These are phyloP conservation scores for Pseudogymnoascus sp. DNA, from an alignment of 2,329 filamentous ascomycete genomes.

Conservation along the genomic window DNA sequence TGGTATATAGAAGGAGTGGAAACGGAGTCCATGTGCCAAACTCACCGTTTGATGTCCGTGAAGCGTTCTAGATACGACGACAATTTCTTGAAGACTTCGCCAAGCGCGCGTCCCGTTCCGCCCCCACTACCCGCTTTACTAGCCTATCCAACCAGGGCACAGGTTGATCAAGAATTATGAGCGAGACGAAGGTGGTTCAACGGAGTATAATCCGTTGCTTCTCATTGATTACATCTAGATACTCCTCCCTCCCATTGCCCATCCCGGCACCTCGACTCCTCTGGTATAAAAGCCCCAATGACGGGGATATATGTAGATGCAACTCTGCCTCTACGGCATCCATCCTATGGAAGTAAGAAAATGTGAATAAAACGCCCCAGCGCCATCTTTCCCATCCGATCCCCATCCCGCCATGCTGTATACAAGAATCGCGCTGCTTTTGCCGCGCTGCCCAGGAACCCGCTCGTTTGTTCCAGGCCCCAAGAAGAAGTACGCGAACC, in stretches of 20 bases:
- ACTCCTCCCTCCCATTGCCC: neutral
- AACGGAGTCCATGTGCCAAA: neutral
- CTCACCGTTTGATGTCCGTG: neutral
- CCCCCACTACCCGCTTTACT: neutral
- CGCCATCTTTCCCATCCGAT: neutral
- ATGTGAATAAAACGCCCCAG: neutral
- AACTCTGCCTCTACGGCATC: neutral
- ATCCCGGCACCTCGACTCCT: neutral
- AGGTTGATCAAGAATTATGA: neutral
- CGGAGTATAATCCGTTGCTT: neutral
- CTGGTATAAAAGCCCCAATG: neutral
- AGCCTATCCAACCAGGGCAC: neutral
- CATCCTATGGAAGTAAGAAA: neutral
- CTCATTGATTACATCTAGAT: constrained; percentile 4
- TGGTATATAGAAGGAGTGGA: neutral
- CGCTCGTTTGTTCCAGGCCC: neutral
- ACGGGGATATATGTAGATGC: constrained; percentile 3
- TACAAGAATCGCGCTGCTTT: neutral
- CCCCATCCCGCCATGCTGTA: constrained; percentile 4
- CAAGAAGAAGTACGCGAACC: constrained; percentile 3
- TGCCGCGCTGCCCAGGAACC: neutral
- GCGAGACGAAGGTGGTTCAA: neutral
- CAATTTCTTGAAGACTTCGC: neutral
- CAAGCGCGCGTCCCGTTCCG: neutral
- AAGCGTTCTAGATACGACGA: neutral